Conservation (phyloP, 73 alveolate genomes). For the Uronychia setigera region DNA sequence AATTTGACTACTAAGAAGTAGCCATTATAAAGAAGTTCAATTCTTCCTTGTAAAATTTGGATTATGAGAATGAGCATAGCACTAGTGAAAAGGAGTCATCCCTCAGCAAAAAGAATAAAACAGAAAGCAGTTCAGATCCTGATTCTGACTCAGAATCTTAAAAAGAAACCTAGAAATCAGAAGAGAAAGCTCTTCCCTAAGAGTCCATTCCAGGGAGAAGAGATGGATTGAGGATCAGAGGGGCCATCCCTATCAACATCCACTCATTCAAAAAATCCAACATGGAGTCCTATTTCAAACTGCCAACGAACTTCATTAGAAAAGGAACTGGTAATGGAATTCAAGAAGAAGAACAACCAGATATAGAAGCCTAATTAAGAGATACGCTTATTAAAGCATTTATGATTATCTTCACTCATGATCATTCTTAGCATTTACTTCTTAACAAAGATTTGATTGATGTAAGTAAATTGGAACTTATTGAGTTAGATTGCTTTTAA, state of each 20-base stretch:
- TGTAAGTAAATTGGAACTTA: background rate
- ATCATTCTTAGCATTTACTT: constrained; percentile 59
- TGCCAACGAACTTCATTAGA: background rate
- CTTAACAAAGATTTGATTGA: constrained; percentile 48
- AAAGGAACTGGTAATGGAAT: background rate
- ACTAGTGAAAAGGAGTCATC: constrained; percentile 1
- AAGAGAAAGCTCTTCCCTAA: background rate
- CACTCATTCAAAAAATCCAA: background rate
- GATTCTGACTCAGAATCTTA: background rate
- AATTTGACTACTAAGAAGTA: constrained; percentile 62
- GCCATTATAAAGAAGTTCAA: background rate
- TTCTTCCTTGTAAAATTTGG: constrained; percentile 6
- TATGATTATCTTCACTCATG: constrained; percentile 69
- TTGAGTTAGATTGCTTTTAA: constrained; percentile 40
- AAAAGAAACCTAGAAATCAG: background rate
- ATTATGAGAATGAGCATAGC: background rate
- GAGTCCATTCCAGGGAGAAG: background rate
- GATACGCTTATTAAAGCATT: constrained; percentile 58
- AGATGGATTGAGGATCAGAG: background rate
- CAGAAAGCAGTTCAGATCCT: background rate
- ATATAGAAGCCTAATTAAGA: constrained; percentile 24
- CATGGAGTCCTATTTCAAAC: background rate
- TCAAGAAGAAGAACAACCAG: background rate
- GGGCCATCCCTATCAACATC: background rate
- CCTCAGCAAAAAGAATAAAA: background rate